Percentiles rank a stretch among this genome's conserved stretches.
phyloP scores from a whole-genome alignment of 139 green algal species.

The Medakamo hakoo region DNA sequence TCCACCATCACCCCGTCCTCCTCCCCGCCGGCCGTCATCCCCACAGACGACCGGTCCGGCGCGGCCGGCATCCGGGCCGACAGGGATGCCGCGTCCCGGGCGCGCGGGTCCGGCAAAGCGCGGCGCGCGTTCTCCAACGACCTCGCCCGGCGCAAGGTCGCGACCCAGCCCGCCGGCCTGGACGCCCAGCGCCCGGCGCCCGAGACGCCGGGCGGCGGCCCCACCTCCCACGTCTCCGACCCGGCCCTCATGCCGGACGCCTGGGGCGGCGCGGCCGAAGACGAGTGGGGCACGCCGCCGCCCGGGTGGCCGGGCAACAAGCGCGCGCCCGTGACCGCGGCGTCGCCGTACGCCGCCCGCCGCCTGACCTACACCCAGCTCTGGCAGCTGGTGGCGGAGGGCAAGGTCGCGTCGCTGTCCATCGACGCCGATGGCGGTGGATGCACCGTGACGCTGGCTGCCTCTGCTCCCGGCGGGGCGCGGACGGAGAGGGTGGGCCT shows the following conservation, averaged over 20 bases:
- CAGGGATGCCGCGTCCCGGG: no score
- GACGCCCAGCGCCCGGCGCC: no score
- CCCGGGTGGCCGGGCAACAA: no score
- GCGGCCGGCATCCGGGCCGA: no score
- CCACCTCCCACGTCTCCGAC: not conserved
- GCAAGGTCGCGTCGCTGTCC: constrained; percentile 36
- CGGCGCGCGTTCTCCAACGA: no score
- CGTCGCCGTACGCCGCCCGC: not conserved
- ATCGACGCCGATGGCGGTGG: constrained; percentile 29
- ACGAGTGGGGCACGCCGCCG: not conserved
- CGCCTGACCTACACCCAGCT: constrained; percentile 73
- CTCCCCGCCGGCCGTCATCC: no score
- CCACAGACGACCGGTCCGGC: no score
- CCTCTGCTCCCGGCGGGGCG: constrained; percentile 42
- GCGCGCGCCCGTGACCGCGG: not conserved
- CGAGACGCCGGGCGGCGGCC: no score
- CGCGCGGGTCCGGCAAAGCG: no score
- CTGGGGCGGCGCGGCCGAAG: not conserved
- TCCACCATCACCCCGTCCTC: no score
- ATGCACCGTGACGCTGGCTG: constrained; percentile 38
- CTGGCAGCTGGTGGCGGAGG: constrained; percentile 50
- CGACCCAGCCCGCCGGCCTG: no score
- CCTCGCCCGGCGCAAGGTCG: no score
- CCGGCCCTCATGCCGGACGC: not conserved
- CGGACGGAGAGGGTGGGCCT: constrained; percentile 54